Evolutionary conservation across 129 eudicot species (phyloP).

Genomic region (Arctium lappa): DNA sequence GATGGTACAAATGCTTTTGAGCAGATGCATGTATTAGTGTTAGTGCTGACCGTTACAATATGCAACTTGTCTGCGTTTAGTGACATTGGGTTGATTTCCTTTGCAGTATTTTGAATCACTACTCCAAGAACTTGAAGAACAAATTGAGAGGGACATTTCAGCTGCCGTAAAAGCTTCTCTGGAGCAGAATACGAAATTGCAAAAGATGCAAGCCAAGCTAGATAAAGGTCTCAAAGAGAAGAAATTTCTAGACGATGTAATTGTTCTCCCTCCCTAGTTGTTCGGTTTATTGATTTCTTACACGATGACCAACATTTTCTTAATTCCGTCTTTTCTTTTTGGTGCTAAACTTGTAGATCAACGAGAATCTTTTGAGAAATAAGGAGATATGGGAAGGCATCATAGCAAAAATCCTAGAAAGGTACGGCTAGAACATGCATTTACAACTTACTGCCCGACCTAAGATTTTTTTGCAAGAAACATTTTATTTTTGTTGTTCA

Average conservation of each 20-base stretch:
- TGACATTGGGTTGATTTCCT: slow-evolving; percentile 2
- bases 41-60: background rate
- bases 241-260: slow-evolving; percentile 72
- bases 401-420: slow-evolving; percentile 53
- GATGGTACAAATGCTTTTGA: background rate
- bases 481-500: too few species aligned
- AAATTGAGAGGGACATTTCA: slow-evolving; percentile 54
- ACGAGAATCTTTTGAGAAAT: slow-evolving; percentile 69
- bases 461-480: too few species aligned
- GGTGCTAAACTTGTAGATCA: slow-evolving; percentile 49
- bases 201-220: slow-evolving; percentile 65
- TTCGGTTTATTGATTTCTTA: background rate
- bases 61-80: background rate
- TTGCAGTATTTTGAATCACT: slow-evolving; percentile 79
- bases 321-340: background rate
- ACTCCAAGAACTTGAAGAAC: slow-evolving; percentile 67
- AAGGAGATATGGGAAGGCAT: slow-evolving; percentile 71
- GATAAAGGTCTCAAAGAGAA: slow-evolving; percentile 63
- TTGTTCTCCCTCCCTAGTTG: background rate
- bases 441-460: background rate
- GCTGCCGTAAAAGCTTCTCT: slow-evolving; percentile 56
- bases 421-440: slow-evolving; percentile 33
- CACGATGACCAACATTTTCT: background rate
- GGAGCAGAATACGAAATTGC: slow-evolving; percentile 54
- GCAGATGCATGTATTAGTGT: too few species aligned